Evolutionary conservation across 352 stramenopile species (phyloP), one percentile per base, ranked within the genome.

Genomic region (Pythium dissotocum): DNA sequence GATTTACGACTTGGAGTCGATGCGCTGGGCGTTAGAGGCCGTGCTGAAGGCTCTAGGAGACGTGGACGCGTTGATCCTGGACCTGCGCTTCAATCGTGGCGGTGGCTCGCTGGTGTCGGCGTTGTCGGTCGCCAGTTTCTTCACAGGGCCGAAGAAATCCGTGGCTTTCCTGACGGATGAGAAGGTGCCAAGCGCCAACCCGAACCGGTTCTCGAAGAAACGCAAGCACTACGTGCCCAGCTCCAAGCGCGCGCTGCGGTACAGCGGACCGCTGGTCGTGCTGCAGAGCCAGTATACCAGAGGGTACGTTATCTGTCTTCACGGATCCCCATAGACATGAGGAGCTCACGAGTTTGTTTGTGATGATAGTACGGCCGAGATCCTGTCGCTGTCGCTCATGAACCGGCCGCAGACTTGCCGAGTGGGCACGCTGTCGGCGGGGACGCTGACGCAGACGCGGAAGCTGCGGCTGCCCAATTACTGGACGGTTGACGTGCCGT

Each of bases 1-100:
- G 71, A 86, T 91, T 21, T 95, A 91, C 63, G 87, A 95, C 63
- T 61, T 95, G n/a, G 87, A 95, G 70, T 88, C 85, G 7, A 93
- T 95, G 85, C 85, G 85, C 16, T 95, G 87, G 87, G 89, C 87
- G 32, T 67, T 95, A n/a, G 85, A 95, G 74, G 85, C 87, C 9
- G 88, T 95, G 28, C 77, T 94, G 46, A 69, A 81, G 30, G 78
- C 78, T 8, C 68, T 92, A 6, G 77, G 79, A n/a, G 77, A 83
- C 16, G 59, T 93, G 13, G 83, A 92, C 35, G 87, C 80, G 18
- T 61, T 95, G 18, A 88, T 95, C 58, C 55, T 95, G 40, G 87
- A 95, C 55, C 55, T 95, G 32, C 83, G 87, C 21, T 89, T 88
- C 56, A 95, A 93, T 61, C 70, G 79, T 69, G 87, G 87, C 28